Conservation (phyloP, 129 eudicot genomes). For the Glebionis coronaria region DNA sequence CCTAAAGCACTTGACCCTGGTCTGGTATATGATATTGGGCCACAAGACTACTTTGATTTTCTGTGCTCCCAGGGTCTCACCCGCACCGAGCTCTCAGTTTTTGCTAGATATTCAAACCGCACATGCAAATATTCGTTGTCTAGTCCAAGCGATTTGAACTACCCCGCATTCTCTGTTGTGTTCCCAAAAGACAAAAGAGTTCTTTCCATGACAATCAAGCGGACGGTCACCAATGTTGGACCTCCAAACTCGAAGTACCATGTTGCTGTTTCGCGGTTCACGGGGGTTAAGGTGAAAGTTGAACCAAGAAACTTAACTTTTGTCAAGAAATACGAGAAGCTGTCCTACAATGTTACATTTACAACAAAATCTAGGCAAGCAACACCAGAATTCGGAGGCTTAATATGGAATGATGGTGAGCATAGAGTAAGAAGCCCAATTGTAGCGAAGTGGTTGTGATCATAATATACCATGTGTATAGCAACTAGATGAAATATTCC, state of each 20-base stretch:
- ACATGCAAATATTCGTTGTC: slow-evolving; percentile 33
- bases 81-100: slow-evolving; percentile 36
- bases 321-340: slow-evolving; percentile 34
- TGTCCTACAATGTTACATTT: slow-evolving; percentile 54
- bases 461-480: slow-evolving; percentile 10
- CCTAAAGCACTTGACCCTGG: slow-evolving; percentile 59
- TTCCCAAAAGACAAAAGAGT: slow-evolving; percentile 32
- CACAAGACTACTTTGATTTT: slow-evolving; percentile 63
- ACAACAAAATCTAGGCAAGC: slow-evolving; percentile 28
- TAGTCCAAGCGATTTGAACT: slow-evolving; percentile 48
- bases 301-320: slow-evolving; percentile 51
- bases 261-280: slow-evolving; percentile 48
- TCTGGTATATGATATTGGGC: slow-evolving; percentile 49
- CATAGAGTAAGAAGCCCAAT: slow-evolving; percentile 68
- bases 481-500: neutral
- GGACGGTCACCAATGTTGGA: slow-evolving; percentile 71
- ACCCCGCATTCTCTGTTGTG: slow-evolving; percentile 62
- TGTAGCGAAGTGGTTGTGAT: slow-evolving; percentile 46
- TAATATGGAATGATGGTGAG: slow-evolving; percentile 62
- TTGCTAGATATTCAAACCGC: slow-evolving; percentile 44
- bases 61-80: slow-evolving; percentile 55
- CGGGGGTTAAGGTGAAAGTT: slow-evolving; percentile 53
- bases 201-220: slow-evolving; percentile 27
- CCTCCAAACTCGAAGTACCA: slow-evolving; percentile 44
- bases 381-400: slow-evolving; percentile 47